Conservation (phyloP, 306 rosid species). For the Citrullus amarus region DNA sequence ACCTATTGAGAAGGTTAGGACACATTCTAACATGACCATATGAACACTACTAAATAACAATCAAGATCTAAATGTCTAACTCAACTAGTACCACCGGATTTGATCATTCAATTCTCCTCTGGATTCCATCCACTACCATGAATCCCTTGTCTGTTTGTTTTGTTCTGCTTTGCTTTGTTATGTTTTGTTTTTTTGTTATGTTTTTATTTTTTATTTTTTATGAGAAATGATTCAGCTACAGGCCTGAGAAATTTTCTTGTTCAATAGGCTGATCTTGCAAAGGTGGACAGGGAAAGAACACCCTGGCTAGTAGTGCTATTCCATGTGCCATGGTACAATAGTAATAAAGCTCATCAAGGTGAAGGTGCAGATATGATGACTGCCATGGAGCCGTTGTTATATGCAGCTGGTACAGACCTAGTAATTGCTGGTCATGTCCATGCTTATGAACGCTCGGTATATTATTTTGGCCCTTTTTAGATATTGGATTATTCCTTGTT, state of each 20-base stretch:
- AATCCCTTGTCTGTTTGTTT: neutral
- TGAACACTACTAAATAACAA: neutral
- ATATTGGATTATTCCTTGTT: neutral
- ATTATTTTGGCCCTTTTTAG: neutral
- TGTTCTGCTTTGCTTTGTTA: no score
- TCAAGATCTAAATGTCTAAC: neutral
- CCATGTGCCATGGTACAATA: slow-evolving; percentile 94
- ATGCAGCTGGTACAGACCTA: slow-evolving; percentile 65
- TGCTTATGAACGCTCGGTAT: slow-evolving; percentile 87
- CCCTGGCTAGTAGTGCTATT: slow-evolving; percentile 75
- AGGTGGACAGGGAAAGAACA: slow-evolving; percentile 64
- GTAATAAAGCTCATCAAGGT: slow-evolving; percentile 81
- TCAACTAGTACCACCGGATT: neutral
- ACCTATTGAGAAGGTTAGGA: neutral
- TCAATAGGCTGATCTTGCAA: slow-evolving; percentile 51
- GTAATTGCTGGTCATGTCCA: slow-evolving; percentile 82
- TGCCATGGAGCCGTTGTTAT: slow-evolving; percentile 68
- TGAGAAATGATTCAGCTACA: neutral
- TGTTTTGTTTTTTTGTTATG: no score
- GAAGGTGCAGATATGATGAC: slow-evolving; percentile 72
- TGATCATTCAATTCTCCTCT: neutral
- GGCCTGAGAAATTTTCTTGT: slow-evolving; percentile 4
- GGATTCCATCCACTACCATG: neutral
- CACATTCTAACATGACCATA: neutral
- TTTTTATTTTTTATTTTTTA: neutral